Evolutionary conservation across 208 protist genomes (phyloP), one percentile per base, ranked within the genome.

Genomic region (Novymonas esmeraldas): DNA sequence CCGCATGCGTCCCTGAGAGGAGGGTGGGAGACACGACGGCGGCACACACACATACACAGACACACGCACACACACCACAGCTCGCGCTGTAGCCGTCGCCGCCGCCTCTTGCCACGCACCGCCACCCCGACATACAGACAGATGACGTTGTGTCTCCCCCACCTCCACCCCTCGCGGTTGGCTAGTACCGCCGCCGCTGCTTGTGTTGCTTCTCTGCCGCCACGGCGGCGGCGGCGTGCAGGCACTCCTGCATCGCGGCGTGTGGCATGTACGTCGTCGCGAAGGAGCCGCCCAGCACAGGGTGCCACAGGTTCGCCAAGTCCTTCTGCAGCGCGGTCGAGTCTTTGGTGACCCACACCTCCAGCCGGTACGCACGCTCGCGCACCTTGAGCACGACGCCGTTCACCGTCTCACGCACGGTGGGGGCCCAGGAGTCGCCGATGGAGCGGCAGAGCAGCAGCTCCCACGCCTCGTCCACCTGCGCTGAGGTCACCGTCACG

Each of bases 301-400:
- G 62, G 29, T 84, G 78, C 74, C 78, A 74, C 29, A 95, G 78
- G 33, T 87, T 67, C 38, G 80, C 82, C 14, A 95, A 64, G 41
- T 95, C 90, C 29, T 61, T 52, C 66, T 81, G 82, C 36, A 95
- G 74, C 63, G 82, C 84, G 1, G 64, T 52, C 11, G 78, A 81
- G 42, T 91, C 68, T 65, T 84, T 66, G 20, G 82, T 93, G 49
- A 96, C 87, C 88, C 90, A 96, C 33, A 96, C 46, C 76, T 96
- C 85, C 22, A 95, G 70, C 59, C 86, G 52, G 78, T 87, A 93
- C 52, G 72, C 83, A 5, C 74, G 68, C 34, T 87, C 85, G 6
- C 88, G 86, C 42, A 93, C 79, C 78, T 96, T 96, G 31, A 94
- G 63, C 24, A 74, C 86, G 13, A 96, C 76, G 45, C 90, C 90